Percentiles rank a stretch among this genome's conserved stretches.
Conservation (phyloP, 1,284 basidiomycete species). For the Sporisorium reilianum region DNA sequence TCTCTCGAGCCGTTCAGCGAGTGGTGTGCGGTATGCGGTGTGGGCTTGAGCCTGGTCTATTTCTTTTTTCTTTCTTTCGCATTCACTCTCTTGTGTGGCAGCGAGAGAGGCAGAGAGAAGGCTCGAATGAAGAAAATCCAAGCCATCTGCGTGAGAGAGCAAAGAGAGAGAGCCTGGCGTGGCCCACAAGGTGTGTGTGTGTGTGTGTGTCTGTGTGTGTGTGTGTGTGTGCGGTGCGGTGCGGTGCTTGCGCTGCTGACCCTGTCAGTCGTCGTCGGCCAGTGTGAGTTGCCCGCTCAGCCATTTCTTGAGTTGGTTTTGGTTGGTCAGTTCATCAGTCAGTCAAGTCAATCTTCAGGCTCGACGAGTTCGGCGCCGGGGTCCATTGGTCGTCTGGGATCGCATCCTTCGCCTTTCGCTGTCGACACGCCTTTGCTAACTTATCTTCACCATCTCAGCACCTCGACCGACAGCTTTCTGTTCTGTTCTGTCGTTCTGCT, state of each 20-base stretch:
- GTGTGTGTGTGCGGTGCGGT: too few relatives aligned
- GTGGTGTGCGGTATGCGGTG: not conserved
- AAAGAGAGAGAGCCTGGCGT: not conserved
- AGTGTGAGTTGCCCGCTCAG: slow-evolving; percentile 4
- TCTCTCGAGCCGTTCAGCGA: not conserved
- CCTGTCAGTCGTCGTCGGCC: slow-evolving; percentile 13
- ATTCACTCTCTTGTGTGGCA: not conserved
- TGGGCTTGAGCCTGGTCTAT: slow-evolving; percentile 2
- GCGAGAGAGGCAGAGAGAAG: not conserved
- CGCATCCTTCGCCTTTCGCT: not conserved
- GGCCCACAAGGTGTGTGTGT: not conserved
- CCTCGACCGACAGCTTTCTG: slow-evolving; percentile 4
- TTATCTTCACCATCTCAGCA: slow-evolving; percentile 1
- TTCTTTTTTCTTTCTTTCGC: slow-evolving; percentile 3
- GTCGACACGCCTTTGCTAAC: not conserved
- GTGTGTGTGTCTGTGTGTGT: too few relatives aligned
- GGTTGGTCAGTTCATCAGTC: slow-evolving; percentile 22
- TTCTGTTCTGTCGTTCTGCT: slow-evolving; percentile 1
- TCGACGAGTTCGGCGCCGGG: slow-evolving; percentile 2
- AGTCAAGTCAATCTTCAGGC: slow-evolving; percentile 8
- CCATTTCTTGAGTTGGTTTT: slow-evolving; percentile 8
- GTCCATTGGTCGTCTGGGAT: slow-evolving; percentile 4
- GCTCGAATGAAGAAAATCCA: not conserved
- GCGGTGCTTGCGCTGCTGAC: slow-evolving; percentile 19
- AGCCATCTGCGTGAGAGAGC: slow-evolving; percentile 2